phyloP scores from a whole-genome alignment of 2,329 filamentous ascomycete genomes.

The Claviceps sp. region DNA sequence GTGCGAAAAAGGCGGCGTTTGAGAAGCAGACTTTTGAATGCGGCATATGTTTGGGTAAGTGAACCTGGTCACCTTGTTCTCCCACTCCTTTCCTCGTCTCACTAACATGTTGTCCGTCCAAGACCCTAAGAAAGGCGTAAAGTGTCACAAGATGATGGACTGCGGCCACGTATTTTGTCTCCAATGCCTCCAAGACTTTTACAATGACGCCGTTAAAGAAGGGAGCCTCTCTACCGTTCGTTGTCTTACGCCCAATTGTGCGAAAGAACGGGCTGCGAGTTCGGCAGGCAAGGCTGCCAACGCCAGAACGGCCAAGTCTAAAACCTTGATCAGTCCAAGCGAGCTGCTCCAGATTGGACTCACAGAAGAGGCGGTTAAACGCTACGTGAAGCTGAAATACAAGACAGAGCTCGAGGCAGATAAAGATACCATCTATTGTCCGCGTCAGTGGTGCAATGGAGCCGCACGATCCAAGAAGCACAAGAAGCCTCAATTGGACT shows the following conservation, averaged over 20 bases:
- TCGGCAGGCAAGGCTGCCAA: neutral
- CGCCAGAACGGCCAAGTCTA: constrained; percentile 38
- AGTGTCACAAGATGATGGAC: constrained; percentile 67
- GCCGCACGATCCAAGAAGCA: constrained; percentile 66
- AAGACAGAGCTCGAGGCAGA: constrained; percentile 88
- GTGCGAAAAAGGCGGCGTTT: constrained; percentile 61
- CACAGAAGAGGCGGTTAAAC: constrained; percentile 57
- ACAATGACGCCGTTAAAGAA: constrained; percentile 74
- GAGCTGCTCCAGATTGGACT: constrained; percentile 71
- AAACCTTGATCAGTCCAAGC: constrained; percentile 61
- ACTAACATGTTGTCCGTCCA: neutral
- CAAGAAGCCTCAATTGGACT: constrained; percentile 53
- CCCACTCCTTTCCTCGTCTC: neutral
- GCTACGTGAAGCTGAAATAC: constrained; percentile 81
- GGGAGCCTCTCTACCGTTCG: constrained; percentile 69
- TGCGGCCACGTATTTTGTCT: constrained; percentile 89
- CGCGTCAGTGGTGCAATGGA: constrained; percentile 82
- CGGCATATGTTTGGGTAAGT: constrained; percentile 60
- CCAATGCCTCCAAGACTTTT: constrained; percentile 79
- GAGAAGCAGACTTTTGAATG: constrained; percentile 78
- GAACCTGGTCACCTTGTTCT: neutral
- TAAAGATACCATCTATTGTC: constrained; percentile 85
- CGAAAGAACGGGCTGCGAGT: constrained; percentile 39
- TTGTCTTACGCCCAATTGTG: constrained; percentile 70
- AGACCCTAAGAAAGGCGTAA: constrained; percentile 79